phyloP scores from a whole-genome alignment of 2,329 filamentous ascomycete genomes.

The Colletotrichum coccodes region DNA sequence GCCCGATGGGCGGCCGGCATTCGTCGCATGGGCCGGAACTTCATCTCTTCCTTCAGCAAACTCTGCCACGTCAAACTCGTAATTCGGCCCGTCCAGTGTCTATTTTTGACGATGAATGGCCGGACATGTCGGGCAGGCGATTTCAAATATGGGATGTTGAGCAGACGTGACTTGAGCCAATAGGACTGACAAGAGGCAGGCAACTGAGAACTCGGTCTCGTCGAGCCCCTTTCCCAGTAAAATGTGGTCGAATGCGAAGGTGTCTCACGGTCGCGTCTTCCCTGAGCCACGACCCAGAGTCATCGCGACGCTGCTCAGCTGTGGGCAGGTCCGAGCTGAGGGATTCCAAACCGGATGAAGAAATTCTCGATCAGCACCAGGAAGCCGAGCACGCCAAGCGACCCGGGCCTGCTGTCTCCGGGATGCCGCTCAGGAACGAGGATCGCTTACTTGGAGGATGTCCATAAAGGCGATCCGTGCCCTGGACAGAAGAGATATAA shows the following conservation, averaged over 20 bases:
- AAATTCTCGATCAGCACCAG: background rate
- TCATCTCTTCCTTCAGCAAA: constrained; percentile 19
- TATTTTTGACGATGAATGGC: background rate
- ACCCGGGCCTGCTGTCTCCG: background rate
- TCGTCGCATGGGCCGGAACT: background rate
- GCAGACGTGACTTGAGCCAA: background rate
- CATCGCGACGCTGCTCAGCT: background rate
- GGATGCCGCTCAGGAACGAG: background rate
- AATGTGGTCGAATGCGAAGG: background rate
- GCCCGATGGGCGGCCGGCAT: background rate
- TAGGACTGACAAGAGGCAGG: background rate
- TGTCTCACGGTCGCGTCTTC: background rate
- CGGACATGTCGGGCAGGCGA: background rate
- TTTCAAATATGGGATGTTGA: background rate
- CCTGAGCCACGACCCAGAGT: background rate
- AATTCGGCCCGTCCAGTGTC: background rate
- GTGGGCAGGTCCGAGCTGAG: constrained; percentile 10
- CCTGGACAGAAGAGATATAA: background rate
- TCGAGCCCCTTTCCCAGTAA: background rate
- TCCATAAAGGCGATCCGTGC: background rate
- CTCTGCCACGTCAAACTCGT: background rate
- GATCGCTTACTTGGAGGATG: background rate
- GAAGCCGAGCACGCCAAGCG: constrained; percentile 3
- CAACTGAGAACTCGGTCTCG: background rate
- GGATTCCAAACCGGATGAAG: constrained; percentile 7